phyloP scores from a whole-genome alignment of 371 early-diverging fungal genomes.

The Basidiobolus meristosporus region DNA sequence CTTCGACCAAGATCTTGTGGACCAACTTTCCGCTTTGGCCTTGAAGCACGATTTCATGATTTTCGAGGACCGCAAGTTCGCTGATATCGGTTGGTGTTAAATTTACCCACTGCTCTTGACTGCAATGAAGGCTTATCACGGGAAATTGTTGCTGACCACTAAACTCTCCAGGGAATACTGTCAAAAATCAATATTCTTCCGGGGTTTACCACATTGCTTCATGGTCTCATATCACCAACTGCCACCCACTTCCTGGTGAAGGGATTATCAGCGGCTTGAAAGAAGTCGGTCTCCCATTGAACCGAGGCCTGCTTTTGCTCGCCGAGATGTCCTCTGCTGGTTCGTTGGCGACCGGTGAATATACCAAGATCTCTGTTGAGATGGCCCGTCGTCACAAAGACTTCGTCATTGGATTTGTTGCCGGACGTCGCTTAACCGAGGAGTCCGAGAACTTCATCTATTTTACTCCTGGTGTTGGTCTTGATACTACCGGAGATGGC shows the following conservation, averaged over 20 bases:
- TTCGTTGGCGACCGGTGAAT: conserved; percentile 57
- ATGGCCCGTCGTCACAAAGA: conserved; percentile 73
- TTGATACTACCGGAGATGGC: conserved; percentile 63
- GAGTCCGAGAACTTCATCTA: conserved; percentile 62
- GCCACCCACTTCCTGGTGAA: conserved; percentile 86
- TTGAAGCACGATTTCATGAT: conserved; percentile 82
- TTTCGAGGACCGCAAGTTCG: conserved; percentile 96
- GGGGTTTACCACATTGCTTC: conserved; percentile 83
- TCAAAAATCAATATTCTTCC: conserved; percentile 75
- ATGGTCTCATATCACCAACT: conserved; percentile 91
- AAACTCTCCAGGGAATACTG: conserved; percentile 64
- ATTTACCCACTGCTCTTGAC: neutral
- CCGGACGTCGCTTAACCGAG: conserved; percentile 44
- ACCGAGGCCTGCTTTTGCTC: conserved; percentile 66
- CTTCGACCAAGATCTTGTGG: conserved; percentile 68
- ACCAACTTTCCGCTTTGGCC: conserved; percentile 46
- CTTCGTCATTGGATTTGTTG: conserved; percentile 90
- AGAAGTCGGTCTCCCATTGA: conserved; percentile 63
- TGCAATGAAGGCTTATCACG: too few relatives aligned
- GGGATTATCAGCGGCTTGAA: conserved; percentile 83
- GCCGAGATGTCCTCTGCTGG: conserved; percentile 94
- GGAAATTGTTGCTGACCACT: too few relatives aligned
- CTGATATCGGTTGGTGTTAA: conserved; percentile 47
- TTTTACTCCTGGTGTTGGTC: conserved; percentile 87
- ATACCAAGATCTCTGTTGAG: conserved; percentile 68